These are phyloP conservation scores for Cryptococcus hybrid DNA, from an alignment of 1,284 basidiomycete genomes.

Conservation along the genomic window DNA sequence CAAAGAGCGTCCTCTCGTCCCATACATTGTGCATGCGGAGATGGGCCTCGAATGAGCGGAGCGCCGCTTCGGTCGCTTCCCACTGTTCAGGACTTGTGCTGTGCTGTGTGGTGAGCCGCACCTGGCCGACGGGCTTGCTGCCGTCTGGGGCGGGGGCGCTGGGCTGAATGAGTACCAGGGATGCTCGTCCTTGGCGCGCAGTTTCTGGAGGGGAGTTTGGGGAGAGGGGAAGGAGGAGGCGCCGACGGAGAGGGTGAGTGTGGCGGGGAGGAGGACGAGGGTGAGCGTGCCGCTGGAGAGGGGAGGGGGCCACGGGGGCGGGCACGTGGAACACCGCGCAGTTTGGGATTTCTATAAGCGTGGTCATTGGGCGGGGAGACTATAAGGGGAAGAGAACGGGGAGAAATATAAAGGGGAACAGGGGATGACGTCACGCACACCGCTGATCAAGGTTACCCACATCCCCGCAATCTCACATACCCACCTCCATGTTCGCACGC, in stretches of 20 bases:
- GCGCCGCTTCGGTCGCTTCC: slow-evolving; percentile 39
- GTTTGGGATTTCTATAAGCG: slow-evolving; percentile 39
- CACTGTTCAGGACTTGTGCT: slow-evolving; percentile 40
- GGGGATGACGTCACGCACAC: too few species aligned
- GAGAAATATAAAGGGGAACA: neutral
- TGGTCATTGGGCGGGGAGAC: slow-evolving; percentile 24
- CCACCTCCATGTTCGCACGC: too few species aligned
- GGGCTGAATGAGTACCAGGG: slow-evolving; percentile 44
- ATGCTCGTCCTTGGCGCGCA: slow-evolving; percentile 40
- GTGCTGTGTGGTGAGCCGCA: slow-evolving; percentile 40
- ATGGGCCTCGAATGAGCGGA: slow-evolving; percentile 29
- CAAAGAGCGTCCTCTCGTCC: slow-evolving; percentile 43
- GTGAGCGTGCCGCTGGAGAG: slow-evolving; percentile 41
- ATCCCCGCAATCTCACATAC: neutral
- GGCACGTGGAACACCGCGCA: slow-evolving; percentile 42
- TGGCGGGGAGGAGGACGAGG: slow-evolving; percentile 39
- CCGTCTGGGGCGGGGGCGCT: slow-evolving; percentile 28
- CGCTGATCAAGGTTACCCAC: neutral
- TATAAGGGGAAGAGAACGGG: neutral
- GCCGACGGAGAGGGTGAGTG: slow-evolving; percentile 40
- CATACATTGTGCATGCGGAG: slow-evolving; percentile 38
- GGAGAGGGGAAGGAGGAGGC: slow-evolving; percentile 35
- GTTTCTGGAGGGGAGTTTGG: slow-evolving; percentile 38
- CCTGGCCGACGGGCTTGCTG: slow-evolving; percentile 38
- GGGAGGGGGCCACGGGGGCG: slow-evolving; percentile 32